Conservation (phyloP, 805 yeast species). For the Alloascoidea hylecoeti region DNA sequence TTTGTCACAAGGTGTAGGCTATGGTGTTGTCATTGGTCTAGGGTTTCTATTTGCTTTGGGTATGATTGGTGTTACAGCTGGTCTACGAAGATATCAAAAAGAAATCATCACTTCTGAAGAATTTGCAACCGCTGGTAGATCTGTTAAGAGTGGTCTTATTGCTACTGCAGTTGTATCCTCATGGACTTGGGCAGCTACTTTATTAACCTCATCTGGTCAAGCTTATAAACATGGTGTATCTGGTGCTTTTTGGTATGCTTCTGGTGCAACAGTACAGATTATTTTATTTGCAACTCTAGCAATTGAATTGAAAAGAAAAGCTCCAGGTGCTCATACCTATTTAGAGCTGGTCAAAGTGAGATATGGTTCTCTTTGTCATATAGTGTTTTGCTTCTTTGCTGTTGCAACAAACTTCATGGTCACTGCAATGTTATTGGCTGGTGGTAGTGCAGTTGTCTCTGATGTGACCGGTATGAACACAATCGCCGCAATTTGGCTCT, state of each 20-base stretch:
- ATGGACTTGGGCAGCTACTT: constrained; percentile 88
- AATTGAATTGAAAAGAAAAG: constrained; percentile 75
- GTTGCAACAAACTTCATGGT: constrained; percentile 80
- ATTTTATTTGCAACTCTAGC: constrained; percentile 78
- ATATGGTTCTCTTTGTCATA: constrained; percentile 68
- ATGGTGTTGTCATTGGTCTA: constrained; percentile 79
- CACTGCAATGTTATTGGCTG: constrained; percentile 84
- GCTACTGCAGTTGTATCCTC: constrained; percentile 86
- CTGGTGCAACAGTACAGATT: constrained; percentile 87
- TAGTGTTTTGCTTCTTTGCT: constrained; percentile 62
- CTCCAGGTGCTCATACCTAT: constrained; percentile 88
- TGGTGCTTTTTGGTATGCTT: constrained; percentile 76
- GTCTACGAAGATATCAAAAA: constrained; percentile 64
- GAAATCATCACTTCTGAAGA: constrained; percentile 90
- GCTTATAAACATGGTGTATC: constrained; percentile 67
- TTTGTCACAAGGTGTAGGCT: constrained; percentile 70
- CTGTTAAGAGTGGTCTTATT: constrained; percentile 73
- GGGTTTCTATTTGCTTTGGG: constrained; percentile 50
- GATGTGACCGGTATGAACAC: constrained; percentile 76
- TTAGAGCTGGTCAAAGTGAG: constrained; percentile 72
- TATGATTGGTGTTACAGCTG: constrained; percentile 63
- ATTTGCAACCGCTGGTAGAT: constrained; percentile 84
- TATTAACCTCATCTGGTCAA: constrained; percentile 63
- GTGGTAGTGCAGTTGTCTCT: constrained; percentile 74
- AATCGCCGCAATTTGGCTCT: constrained; percentile 67